Evolutionary conservation across 495 filamentous ascomycete genomes (phyloP).

Genomic region (Chaetomium tenue): DNA sequence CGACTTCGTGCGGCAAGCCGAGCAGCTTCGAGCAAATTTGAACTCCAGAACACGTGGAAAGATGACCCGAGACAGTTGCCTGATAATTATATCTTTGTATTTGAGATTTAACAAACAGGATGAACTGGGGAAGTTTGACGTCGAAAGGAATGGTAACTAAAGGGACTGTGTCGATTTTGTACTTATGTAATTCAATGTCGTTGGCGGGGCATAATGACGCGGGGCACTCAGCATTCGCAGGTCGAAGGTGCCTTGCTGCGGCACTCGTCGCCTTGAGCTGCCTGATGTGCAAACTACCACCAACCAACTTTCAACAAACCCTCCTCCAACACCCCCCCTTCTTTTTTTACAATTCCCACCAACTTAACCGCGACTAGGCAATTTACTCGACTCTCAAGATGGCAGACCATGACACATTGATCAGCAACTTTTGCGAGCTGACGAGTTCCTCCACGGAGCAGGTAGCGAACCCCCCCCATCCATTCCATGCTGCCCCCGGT

Average conservation of each 20-base stretch:
- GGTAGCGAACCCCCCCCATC: constrained; percentile 47
- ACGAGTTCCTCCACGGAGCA: constrained; percentile 63
- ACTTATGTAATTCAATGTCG: not conserved
- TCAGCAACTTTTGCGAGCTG: constrained; percentile 70
- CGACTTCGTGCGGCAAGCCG: not conserved
- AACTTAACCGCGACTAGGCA: too few species aligned
- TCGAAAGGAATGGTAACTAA: too few species aligned
- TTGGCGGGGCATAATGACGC: constrained; percentile 23
- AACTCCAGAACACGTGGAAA: too few species aligned
- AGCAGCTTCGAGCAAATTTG: too few species aligned
- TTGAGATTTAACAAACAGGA: too few species aligned
- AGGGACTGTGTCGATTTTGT: not conserved
- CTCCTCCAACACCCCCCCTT: not conserved
- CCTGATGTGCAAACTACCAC: constrained; percentile 22
- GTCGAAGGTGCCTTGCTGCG: too few species aligned
- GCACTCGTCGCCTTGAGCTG: constrained; percentile 25
- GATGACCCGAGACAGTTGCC: too few species aligned
- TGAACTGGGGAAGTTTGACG: too few species aligned
- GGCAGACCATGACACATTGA: constrained; percentile 64
- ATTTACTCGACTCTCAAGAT: constrained; percentile 28
- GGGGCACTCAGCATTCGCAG: constrained; percentile 9
- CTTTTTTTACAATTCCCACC: not conserved
- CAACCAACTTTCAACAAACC: not conserved
- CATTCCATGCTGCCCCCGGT: not conserved
- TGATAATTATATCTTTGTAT: too few species aligned